Conservation (phyloP, 805 yeast species). For the Kuraishia capsulata region DNA sequence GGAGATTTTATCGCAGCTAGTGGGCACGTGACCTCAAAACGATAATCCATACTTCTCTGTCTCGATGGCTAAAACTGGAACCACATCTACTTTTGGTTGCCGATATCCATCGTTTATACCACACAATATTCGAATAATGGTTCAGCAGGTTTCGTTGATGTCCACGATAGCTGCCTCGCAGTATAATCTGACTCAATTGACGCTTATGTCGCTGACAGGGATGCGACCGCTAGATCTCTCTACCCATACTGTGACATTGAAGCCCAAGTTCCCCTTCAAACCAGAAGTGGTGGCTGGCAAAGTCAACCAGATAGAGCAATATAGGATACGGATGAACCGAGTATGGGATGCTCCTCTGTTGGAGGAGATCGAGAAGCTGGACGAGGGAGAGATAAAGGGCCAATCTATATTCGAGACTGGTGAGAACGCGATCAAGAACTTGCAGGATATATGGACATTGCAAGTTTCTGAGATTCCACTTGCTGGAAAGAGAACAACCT, state of each 20-base stretch:
- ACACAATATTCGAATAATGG: constrained; percentile 24
- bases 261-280: constrained; percentile 40
- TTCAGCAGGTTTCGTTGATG: constrained; percentile 42
- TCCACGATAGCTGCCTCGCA: constrained; percentile 33
- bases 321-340: constrained; percentile 38
- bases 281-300: constrained; percentile 50
- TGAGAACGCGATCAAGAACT: constrained; percentile 7
- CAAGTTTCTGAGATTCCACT: constrained; percentile 67
- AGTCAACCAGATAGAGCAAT: constrained; percentile 48
- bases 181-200: constrained; percentile 31
- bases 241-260: constrained; percentile 39
- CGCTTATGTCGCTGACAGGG: constrained; percentile 46
- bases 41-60: too few species aligned
- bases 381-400: neutral
- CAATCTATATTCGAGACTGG: constrained; percentile 9
- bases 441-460: constrained; percentile 44
- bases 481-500: constrained; percentile 58
- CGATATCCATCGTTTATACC: neutral
- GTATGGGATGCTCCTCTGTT: constrained; percentile 31
- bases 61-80: too few species aligned
- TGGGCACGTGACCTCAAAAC: too few species aligned
- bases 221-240: constrained; percentile 33
- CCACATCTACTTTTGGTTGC: too few species aligned
- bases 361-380: neutral
- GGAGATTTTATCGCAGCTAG: too few species aligned